Conservation (phyloP, 2,329 filamentous ascomycete genomes). For the Curvularia sp. region DNA sequence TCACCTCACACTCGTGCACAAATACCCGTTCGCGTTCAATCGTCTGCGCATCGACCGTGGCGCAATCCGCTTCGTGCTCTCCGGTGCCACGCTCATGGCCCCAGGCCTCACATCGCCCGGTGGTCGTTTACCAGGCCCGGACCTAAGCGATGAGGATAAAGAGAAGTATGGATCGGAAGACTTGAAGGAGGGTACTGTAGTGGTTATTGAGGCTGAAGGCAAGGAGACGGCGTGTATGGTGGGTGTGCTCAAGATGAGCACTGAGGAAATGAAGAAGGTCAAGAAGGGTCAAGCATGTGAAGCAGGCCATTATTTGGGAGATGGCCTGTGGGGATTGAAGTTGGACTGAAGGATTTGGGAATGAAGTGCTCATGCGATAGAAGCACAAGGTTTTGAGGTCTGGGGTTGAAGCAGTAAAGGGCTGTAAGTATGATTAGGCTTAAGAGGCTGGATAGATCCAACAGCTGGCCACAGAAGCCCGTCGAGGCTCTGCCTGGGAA, state of each 20-base stretch:
- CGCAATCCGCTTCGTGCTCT: slow-evolving; percentile 94
- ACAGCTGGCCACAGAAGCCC: neutral
- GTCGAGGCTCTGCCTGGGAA: neutral
- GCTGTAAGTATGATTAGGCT: neutral
- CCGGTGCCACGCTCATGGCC: slow-evolving; percentile 93
- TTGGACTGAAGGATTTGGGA: slow-evolving; percentile 55
- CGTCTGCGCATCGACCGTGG: slow-evolving; percentile 91
- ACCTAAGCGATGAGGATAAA: slow-evolving; percentile 45
- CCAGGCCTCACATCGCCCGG: slow-evolving; percentile 87
- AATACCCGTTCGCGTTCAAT: slow-evolving; percentile 84
- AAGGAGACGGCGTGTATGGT: slow-evolving; percentile 92
- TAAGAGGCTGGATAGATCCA: neutral
- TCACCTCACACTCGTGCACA: slow-evolving; percentile 87
- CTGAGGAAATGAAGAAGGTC: slow-evolving; percentile 90
- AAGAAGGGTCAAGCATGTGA: slow-evolving; percentile 95
- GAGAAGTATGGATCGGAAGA: slow-evolving; percentile 66
- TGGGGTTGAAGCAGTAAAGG: neutral
- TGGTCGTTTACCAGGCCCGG: slow-evolving; percentile 73
- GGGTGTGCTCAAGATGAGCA: slow-evolving; percentile 81
- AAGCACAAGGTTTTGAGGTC: neutral
- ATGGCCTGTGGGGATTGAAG: slow-evolving; percentile 85
- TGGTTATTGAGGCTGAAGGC: slow-evolving; percentile 89
- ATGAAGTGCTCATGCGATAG: neutral
- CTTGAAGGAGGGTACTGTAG: slow-evolving; percentile 79
- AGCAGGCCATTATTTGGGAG: slow-evolving; percentile 89